A percentile compares a stretch with the other conserved stretches of the same genome.
These are phyloP conservation scores for Trichoderma brevicompactum DNA, from an alignment of 2,329 filamentous ascomycete genomes.

Conservation along the genomic window DNA sequence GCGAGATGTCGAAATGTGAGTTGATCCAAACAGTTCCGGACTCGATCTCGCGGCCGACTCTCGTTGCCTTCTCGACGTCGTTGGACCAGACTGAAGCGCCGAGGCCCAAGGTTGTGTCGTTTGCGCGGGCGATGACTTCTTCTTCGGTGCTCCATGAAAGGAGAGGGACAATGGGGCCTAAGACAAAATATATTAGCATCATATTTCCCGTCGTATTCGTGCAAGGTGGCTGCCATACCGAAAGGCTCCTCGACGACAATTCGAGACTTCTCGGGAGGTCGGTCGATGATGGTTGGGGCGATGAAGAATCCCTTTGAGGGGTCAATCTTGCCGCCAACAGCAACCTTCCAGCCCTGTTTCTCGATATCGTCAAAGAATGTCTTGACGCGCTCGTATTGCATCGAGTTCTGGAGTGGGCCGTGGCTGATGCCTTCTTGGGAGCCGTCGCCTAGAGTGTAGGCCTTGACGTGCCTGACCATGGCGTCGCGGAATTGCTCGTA, in stretches of 20 bases:
- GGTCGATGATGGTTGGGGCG: constrained; percentile 64
- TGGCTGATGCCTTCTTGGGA: constrained; percentile 49
- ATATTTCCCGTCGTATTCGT: too few species aligned
- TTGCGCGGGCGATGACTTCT: constrained; percentile 42
- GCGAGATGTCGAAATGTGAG: constrained; percentile 58
- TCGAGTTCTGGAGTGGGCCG: constrained; percentile 62
- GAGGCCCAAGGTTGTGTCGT: constrained; percentile 58
- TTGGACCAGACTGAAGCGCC: constrained; percentile 62
- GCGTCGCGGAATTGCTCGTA: constrained; percentile 57
- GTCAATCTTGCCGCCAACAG: constrained; percentile 43
- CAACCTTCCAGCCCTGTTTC: constrained; percentile 38
- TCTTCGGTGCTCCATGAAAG: constrained; percentile 40
- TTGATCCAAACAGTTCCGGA: constrained; percentile 55
- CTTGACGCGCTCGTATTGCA: constrained; percentile 53
- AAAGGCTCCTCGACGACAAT: constrained; percentile 46
- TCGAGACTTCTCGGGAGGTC: constrained; percentile 40
- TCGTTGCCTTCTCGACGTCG: constrained; percentile 51
- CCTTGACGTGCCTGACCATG: constrained; percentile 52
- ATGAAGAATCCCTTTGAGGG: constrained; percentile 78
- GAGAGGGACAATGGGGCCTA: constrained; percentile 41
- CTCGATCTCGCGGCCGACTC: constrained; percentile 57
- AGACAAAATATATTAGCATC: neutral
- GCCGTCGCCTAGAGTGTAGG: constrained; percentile 43
- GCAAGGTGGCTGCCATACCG: constrained; percentile 23
- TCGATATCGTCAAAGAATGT: constrained; percentile 40